These are phyloP conservation scores for Nyctanthes arbortristis DNA, from an alignment of 257 asterid genomes.

Conservation along the genomic window DNA sequence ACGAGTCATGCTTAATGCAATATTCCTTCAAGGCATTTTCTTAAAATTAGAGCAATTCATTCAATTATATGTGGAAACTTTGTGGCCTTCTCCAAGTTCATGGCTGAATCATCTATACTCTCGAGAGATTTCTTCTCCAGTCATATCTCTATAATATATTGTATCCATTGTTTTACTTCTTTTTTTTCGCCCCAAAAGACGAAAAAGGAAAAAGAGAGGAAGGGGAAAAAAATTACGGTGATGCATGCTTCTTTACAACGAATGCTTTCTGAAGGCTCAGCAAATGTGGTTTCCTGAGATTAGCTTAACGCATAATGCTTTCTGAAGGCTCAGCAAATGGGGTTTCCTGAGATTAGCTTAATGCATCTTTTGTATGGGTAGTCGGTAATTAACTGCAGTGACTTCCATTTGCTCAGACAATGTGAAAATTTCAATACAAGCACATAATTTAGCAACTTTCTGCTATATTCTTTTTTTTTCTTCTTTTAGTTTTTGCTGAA, in stretches of 20 bases:
- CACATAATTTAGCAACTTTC: background rate
- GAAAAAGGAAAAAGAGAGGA: too few relatives aligned
- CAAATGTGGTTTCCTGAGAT: background rate
- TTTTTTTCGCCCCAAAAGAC: background rate
- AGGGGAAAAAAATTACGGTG: too few relatives aligned
- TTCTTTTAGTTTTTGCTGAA: conserved; percentile 3
- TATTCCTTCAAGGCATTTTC: background rate
- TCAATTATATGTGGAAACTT: background rate
- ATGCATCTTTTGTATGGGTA: background rate
- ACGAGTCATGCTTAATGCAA: background rate
- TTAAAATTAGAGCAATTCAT: background rate
- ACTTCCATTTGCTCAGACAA: conserved; percentile 4
- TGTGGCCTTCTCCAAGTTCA: background rate
- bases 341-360: background rate
- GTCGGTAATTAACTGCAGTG: background rate
- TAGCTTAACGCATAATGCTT: too few relatives aligned
- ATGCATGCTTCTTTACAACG: background rate
- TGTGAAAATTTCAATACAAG: background rate
- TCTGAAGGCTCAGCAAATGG: background rate
- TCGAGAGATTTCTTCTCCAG: background rate
- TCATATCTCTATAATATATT: background rate
- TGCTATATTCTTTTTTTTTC: conserved; percentile 16
- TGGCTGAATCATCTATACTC: background rate
- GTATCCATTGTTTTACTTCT: background rate
- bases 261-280: background rate